Percentiles rank a stretch among this genome's conserved stretches.
Conservation (phyloP, 345 rosid genomes). For the Punica granatum region DNA sequence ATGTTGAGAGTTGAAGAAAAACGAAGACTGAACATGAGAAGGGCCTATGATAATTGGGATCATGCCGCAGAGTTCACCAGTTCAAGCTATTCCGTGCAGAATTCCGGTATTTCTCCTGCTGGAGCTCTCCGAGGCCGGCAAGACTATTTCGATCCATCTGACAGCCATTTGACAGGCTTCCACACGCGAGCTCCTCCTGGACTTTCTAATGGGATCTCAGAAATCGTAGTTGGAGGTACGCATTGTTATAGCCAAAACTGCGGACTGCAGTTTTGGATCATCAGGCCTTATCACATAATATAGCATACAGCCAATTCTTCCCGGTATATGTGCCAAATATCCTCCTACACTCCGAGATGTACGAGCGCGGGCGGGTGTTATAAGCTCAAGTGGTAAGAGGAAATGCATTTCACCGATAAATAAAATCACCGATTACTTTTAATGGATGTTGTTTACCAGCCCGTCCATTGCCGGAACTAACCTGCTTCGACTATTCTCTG, state of each 20-base stretch:
- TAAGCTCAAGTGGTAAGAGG: too few relatives aligned
- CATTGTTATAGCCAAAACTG: background rate
- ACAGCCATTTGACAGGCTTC: background rate
- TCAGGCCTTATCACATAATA: background rate
- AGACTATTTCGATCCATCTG: background rate
- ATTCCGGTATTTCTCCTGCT: background rate
- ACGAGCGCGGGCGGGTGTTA: too few relatives aligned
- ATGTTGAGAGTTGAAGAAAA: too few relatives aligned
- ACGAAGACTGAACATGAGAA: too few relatives aligned
- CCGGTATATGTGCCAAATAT: too few relatives aligned
- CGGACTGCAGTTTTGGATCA: background rate
- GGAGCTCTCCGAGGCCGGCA: background rate
- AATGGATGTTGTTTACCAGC: too few relatives aligned
- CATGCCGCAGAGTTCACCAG: background rate
- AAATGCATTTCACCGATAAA: background rate
- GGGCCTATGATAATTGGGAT: conserved; percentile 9
- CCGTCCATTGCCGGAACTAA: too few relatives aligned
- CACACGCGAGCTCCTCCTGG: background rate
- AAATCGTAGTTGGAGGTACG: too few relatives aligned
- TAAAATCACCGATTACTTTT: too few relatives aligned
- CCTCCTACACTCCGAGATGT: too few relatives aligned
- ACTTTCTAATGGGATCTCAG: background rate
- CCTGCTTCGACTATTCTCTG: too few relatives aligned
- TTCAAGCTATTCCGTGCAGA: background rate
- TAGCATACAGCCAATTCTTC: too few relatives aligned